Evolutionary conservation across 176 grass and related monocot genomes (phyloP), one percentile per base, ranked within the genome.

Genomic region (Cenchrus fungigraminus): DNA sequence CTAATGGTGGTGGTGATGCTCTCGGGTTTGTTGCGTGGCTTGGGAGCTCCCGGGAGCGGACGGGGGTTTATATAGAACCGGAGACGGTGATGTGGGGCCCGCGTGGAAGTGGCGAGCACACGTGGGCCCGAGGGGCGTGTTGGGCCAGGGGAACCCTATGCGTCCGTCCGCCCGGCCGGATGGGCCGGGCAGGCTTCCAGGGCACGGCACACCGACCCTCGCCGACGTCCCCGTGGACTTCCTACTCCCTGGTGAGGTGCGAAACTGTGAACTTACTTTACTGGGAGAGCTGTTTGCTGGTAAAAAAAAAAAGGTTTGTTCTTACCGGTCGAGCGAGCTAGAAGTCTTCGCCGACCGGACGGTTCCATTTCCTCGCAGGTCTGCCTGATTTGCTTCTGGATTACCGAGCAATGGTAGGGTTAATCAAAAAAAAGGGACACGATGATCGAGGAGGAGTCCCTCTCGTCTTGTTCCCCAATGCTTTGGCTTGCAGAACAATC

Each of bases 41-140:
- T 65, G 47, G 34, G 34, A 37, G 8, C 1, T 17, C n/a, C 8
- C 2, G 19, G 13, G 52, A 25, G 0, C 1, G 55, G 3, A 40
- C 37, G 37, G 6, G 80, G 61, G 80, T 56, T 91, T 91, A 91
- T 91, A 87, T 91, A 87, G 85, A 62, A 9, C 65, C 17, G 22
- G 32, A 40, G 46, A 52, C 0, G 40, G 29, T 2, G 0, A 2
- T 1, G 37, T 10, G 12, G 79, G 79, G 8, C n/a, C 74, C 67
- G 15, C 29, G 5, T 16, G 58, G 15, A n/a, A 37, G 79, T 65
- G 79, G 75, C 22, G 10, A 29, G 9, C 4, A 8, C 8, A 0
- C 1, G 55, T 82, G 88, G 77, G 72, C 2, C 65, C 64, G 0
- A 0, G 9, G 72, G 82, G 6, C 34, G 4, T n/a, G 34, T 54